Conservation (phyloP, 2,329 filamentous ascomycete species). For the Zasmidium citrigriseum region DNA sequence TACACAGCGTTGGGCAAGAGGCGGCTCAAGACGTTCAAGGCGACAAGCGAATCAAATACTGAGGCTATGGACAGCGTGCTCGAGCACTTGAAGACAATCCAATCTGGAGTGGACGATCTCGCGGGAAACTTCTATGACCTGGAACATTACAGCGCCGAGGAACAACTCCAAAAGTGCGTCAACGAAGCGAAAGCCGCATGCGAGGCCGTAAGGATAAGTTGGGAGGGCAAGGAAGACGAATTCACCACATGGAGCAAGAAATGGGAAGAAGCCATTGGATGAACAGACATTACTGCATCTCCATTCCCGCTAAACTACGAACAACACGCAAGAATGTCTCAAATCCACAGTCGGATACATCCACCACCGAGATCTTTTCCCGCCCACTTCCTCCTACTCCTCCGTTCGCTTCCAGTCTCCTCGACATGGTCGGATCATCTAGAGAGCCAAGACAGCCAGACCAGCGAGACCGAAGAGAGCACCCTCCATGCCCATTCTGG, state of each 20-base stretch:
- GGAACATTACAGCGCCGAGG: constrained; percentile 60
- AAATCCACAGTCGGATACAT: not conserved
- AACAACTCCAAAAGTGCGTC: constrained; percentile 61
- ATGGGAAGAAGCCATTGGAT: constrained; percentile 45
- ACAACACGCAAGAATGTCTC: not conserved
- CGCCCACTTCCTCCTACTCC: not conserved
- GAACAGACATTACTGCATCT: constrained; percentile 9
- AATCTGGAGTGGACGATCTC: constrained; percentile 69
- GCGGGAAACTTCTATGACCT: constrained; percentile 73
- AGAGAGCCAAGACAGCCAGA: constrained; percentile 14
- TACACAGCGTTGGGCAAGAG: constrained; percentile 71
- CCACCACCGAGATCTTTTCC: not conserved
- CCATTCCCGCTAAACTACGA: not conserved
- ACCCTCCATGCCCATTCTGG: constrained; percentile 1
- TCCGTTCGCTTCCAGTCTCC: too few relatives aligned
- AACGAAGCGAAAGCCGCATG: constrained; percentile 59
- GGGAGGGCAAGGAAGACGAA: constrained; percentile 69
- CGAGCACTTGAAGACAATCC: constrained; percentile 58
- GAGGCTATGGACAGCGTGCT: constrained; percentile 57
- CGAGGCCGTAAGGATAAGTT: constrained; percentile 59
- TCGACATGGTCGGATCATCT: not conserved
- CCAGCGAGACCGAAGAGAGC: constrained; percentile 12
- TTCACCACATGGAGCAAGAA: constrained; percentile 75
- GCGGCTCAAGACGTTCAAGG: constrained; percentile 54
- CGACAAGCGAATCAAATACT: constrained; percentile 21